These are phyloP conservation scores for Hyphodiscus hymeniophilus DNA, from an alignment of 495 filamentous ascomycete genomes.

Conservation along the genomic window DNA sequence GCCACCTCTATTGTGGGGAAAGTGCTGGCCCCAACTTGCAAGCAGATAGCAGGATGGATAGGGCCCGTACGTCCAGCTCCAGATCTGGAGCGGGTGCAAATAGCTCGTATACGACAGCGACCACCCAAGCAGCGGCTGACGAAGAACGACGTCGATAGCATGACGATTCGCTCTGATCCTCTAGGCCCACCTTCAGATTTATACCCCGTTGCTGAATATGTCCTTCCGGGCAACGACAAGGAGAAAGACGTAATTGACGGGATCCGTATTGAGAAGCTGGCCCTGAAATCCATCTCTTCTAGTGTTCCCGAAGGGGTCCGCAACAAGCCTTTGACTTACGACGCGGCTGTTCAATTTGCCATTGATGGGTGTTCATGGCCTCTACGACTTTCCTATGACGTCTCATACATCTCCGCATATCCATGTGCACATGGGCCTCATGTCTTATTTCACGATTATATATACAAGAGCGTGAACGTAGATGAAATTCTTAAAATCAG, in stretches of 20 bases:
- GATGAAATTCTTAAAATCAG: conserved; percentile 52
- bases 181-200: conserved; percentile 48
- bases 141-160: conserved; percentile 45
- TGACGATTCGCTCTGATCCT: conserved; percentile 54
- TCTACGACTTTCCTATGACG: conserved; percentile 52
- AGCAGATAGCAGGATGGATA: conserved; percentile 60
- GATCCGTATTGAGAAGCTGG: conserved; percentile 57
- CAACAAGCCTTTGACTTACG: conserved; percentile 38
- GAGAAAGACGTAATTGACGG: conserved; percentile 41
- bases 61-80: conserved; percentile 55
- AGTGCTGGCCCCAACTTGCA: conserved; percentile 68
- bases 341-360: conserved; percentile 59
- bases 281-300: conserved; percentile 31
- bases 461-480: conserved; percentile 41
- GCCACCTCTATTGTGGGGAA: conserved; percentile 61
- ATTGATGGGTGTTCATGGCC: conserved; percentile 57
- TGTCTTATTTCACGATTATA: conserved; percentile 60
- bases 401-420: conserved; percentile 56
- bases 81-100: conserved; percentile 54
- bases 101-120: conserved; percentile 50
- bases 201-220: conserved; percentile 56
- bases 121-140: conserved; percentile 37
- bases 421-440: conserved; percentile 64
- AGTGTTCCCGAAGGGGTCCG: conserved; percentile 6
- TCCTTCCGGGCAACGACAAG: conserved; percentile 43